Base-by-base conservation (phyloP, 768 basidiomycete genomes). In the Kwoniella heveanensis region DNA sequence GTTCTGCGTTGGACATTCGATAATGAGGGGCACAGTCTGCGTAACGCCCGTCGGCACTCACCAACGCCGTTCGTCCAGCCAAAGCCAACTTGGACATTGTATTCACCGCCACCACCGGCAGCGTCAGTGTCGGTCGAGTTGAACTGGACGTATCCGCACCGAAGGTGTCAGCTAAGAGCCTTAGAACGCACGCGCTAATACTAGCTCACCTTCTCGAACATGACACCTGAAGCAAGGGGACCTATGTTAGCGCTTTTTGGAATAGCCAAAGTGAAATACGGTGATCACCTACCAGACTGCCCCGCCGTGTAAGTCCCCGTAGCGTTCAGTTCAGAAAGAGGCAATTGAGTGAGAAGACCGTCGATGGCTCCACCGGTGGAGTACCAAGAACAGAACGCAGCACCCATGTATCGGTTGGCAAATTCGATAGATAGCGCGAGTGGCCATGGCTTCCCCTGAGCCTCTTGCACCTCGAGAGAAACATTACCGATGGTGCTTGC, bases 321-420 rank as follows among this genome's bases (percentile, higher is more conserved):
- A 7, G 72, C 65, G 55, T 78, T 77, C 19, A 81, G 57, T 9
- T 76, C 72, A 19, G 60, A 54, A 7, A 72, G 37, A 0, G 92
- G 85, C 24, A 95, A 83, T 62, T 86, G 85, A 22, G 88, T 84
- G 2, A 94, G 80, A 39, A 92, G 21, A 17, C 84, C 85, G 0
- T 86, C 83, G 48, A 97, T 89, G 2, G 87, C 87, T 5, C 94
- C 94, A 32, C 94, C 94, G 0, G 92, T 96, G n/a, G 67, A 66
- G 49, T 71, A 91, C 93, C 94, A 97, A 69, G 90, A 91, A 79
- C 94, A 96, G 65, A 95, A 84, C 1, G 86, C 86, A 66, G 91
- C 88, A 26, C 88, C 82, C 69, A 90, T 83, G 78, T 93, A 95
- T 39, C 94, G 85, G 75, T 95, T 94, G 8, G 89, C 91, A 64